A percentile compares a stretch with the other conserved stretches of the same genome.
Evolutionary conservation across 2,329 filamentous ascomycete species (phyloP).

Genomic region (Ascochyta fabae): DNA sequence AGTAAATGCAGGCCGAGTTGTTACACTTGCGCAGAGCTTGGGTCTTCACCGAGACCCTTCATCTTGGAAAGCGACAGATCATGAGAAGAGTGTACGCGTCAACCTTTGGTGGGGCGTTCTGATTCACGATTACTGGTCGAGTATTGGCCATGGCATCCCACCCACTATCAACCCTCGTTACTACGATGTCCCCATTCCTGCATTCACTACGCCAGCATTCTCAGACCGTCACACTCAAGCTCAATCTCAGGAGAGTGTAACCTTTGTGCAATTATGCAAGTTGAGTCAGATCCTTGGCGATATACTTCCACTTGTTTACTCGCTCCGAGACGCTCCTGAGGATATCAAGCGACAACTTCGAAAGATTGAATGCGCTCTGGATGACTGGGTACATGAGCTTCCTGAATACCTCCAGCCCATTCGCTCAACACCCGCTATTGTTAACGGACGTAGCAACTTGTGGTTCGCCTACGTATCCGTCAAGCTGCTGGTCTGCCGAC

Average conservation of each 20-base stretch:
- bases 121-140: constrained; percentile 33
- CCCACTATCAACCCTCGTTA: constrained; percentile 22
- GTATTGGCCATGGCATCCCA: constrained; percentile 29
- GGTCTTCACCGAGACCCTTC: constrained; percentile 27
- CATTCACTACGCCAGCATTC: neutral
- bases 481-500: constrained; percentile 21
- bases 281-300: constrained; percentile 27
- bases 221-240: neutral
- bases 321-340: constrained; percentile 10
- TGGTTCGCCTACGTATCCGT: constrained; percentile 27
- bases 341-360: constrained; percentile 16
- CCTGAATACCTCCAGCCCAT: constrained; percentile 11
- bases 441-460: constrained; percentile 26
- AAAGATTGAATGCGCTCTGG: constrained; percentile 19
- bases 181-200: constrained; percentile 23
- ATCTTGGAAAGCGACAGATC: constrained; percentile 18
- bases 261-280: constrained; percentile 25
- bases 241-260: neutral
- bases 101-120: constrained; percentile 31
- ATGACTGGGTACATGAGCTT: constrained; percentile 21
- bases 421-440: neutral
- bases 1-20: constrained; percentile 27
- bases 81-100: constrained; percentile 28
- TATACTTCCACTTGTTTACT: constrained; percentile 25
- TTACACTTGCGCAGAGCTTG: constrained; percentile 29